phyloP scores from a whole-genome alignment of 352 stramenopile species.

The Phytopythium boreale region DNA sequence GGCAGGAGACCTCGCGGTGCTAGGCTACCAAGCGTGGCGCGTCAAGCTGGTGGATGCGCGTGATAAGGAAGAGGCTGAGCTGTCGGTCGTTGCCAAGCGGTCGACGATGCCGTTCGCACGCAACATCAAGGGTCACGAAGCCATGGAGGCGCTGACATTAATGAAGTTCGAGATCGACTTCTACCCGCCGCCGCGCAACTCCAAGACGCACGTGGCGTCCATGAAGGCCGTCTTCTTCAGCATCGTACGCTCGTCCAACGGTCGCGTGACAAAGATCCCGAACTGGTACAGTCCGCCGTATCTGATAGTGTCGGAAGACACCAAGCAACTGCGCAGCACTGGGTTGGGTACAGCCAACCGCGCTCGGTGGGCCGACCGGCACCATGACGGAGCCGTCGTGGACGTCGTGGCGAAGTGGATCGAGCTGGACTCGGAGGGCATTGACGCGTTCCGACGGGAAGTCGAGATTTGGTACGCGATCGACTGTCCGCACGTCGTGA shows the following conservation, averaged over 20 bases:
- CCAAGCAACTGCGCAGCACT: constrained; percentile 11
- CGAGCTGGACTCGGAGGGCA: constrained; percentile 14
- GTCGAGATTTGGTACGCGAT: constrained; percentile 24
- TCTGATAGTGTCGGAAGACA: constrained; percentile 13
- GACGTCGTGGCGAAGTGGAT: constrained; percentile 17
- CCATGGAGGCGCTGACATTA: constrained; percentile 31
- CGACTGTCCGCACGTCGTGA: constrained; percentile 22
- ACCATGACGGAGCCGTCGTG: background rate
- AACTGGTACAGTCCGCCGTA: constrained; percentile 26
- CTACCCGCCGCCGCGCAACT: constrained; percentile 18
- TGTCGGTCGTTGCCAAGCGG: constrained; percentile 21
- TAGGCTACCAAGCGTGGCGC: too few species aligned
- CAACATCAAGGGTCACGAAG: constrained; percentile 23
- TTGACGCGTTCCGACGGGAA: constrained; percentile 30
- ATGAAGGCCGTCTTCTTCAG: constrained; percentile 35
- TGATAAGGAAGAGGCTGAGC: constrained; percentile 12
- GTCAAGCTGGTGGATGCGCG: constrained; percentile 8
- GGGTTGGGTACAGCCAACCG: constrained; percentile 8
- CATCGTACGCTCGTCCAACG: constrained; percentile 27
- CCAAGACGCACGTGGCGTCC: constrained; percentile 17
- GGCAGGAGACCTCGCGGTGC: too few species aligned
- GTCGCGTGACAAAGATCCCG: constrained; percentile 24
- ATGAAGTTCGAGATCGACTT: constrained; percentile 33
- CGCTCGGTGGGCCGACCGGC: constrained; percentile 17
- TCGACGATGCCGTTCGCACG: constrained; percentile 20